Base-by-base conservation (phyloP, 1,284 basidiomycete genomes). In the Apiotrichum veenhuisii region DNA sequence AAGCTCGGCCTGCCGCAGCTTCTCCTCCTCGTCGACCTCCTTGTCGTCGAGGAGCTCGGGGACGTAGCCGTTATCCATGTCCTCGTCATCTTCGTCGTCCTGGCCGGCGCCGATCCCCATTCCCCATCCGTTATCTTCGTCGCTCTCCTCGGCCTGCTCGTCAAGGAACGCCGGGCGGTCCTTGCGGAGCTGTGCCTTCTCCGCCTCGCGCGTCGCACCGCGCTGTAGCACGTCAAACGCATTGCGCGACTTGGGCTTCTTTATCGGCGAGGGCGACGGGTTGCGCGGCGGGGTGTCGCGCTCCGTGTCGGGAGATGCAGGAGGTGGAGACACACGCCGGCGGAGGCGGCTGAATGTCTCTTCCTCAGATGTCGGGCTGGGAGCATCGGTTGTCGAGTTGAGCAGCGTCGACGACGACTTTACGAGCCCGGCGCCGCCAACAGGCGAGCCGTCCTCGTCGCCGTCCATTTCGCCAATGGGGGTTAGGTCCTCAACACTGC, bases 141-240 rank as follows among this genome's bases (percentile, higher is more conserved):
- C 72, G 96, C 68, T 71, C 49, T 75, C 73, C 50, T 74, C 73
- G 1, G 73, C 73, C 49, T 75, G 67, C 37, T 62, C 69, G 36
- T 75, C 71, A 33, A 75, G 51, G 25, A 68, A 50, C 17, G 53
- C 57, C 0, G 53, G 49, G 30, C 58, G 52, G 36, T 20, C 18
- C 2, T 25, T 27, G 7, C 11, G 15, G 15, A 26, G 25, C 14
- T 36, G 12, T 18, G 33, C 43, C 37, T 42, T 38, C 27, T 40
- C 14, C 17, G 34, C 26, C 25, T 36, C 33, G 17, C 48, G 52
- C 2, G 36, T 40, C 9, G 47, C 40, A 17, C 54, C 54, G 1
- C 22, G 33, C 26, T 37, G 23, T 1, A 63, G 45, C 17, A 52
- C 5, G 12, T 56, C 54, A 23, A 61, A 63, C 1, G 59, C 59